Percentiles rank a stretch among this genome's conserved stretches.
Conservation (phyloP, 495 filamentous ascomycete genomes). For the Achaetomiella virescens region DNA sequence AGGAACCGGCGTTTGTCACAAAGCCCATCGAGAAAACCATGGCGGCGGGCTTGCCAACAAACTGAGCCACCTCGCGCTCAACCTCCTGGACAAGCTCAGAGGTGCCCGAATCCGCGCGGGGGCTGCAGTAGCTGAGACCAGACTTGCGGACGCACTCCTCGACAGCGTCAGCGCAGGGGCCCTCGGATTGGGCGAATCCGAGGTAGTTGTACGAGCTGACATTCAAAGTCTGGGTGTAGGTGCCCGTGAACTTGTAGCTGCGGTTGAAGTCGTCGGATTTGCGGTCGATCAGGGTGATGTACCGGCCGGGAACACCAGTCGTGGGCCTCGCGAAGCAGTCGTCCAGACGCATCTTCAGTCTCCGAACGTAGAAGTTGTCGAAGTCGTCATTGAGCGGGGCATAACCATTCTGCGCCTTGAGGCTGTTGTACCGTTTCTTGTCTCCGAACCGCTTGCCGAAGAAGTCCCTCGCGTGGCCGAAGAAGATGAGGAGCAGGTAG, state of each 20-base stretch:
- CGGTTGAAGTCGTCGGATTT: constrained; percentile 82
- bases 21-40: constrained; percentile 99
- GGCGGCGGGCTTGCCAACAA: constrained; percentile 86
- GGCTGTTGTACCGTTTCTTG: constrained; percentile 69
- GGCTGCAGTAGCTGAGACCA: constrained; percentile 72
- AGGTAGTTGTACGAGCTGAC: constrained; percentile 99
- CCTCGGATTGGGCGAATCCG: constrained; percentile 95
- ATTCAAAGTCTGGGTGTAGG: constrained; percentile 91
- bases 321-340: constrained; percentile 91
- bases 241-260: constrained; percentile 80
- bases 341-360: constrained; percentile 88
- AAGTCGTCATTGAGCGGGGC: constrained; percentile 97
- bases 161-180: constrained; percentile 89
- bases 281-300: constrained; percentile 86
- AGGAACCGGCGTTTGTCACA: constrained; percentile 84
- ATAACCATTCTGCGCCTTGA: constrained; percentile 81
- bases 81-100: constrained; percentile 83
- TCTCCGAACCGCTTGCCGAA: constrained; percentile 93
- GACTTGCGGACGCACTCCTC: constrained; percentile 80
- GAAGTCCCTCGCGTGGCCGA: constrained; percentile 93
- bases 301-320: constrained; percentile 89
- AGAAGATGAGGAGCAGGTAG: constrained; percentile 91
- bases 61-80: constrained; percentile 79
- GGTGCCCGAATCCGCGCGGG: constrained; percentile 77
- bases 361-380: constrained; percentile 94